Percentiles rank a stretch among this genome's conserved stretches.
phyloP scores from a whole-genome alignment of 1,284 basidiomycete genomes.

The Bjerkandera adusta region DNA sequence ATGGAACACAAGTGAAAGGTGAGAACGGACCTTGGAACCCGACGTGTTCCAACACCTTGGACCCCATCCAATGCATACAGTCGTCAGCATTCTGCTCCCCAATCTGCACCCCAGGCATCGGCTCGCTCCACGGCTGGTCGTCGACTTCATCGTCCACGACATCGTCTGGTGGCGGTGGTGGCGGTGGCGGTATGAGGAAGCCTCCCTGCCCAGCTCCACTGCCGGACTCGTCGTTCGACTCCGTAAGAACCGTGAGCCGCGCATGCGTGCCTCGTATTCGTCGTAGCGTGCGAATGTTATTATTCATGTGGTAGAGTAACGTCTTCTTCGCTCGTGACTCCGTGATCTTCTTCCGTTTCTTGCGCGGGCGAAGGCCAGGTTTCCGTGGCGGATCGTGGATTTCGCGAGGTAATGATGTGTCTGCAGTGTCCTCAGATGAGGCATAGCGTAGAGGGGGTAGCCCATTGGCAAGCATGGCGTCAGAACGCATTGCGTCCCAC shows the following conservation, averaged over 20 bases:
- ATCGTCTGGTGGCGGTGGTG: conserved; percentile 17
- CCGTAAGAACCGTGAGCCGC: conserved; percentile 61
- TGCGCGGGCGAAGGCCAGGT: conserved; percentile 25
- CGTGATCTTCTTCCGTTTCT: conserved; percentile 29
- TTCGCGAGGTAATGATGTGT: conserved; percentile 16
- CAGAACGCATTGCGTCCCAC: conserved; percentile 70
- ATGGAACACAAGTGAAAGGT: conserved; percentile 4
- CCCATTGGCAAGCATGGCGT: conserved; percentile 60
- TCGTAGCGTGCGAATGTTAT: conserved; percentile 69
- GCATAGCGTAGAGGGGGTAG: conserved; percentile 54
- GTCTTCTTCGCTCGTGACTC: conserved; percentile 43
- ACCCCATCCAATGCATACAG: conserved; percentile 69
- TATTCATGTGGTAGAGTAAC: conserved; percentile 64
- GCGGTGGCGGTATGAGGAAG: conserved; percentile 17
- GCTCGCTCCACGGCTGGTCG: conserved; percentile 52
- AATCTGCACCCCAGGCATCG: conserved; percentile 36
- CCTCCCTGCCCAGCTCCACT: conserved; percentile 34
- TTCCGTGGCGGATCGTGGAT: conserved; percentile 34
- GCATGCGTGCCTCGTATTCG: conserved; percentile 68
- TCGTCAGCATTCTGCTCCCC: conserved; percentile 53
- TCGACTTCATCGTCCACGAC: conserved; percentile 48
- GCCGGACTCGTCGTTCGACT: conserved; percentile 37
- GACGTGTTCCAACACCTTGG: conserved; percentile 79
- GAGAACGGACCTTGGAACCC: conserved; percentile 82
- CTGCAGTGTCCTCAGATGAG: conserved; percentile 35